A percentile compares a stretch with the other conserved stretches of the same genome.
These are phyloP conservation scores for Peterozyma xylosa DNA, from an alignment of 805 yeast species.

Conservation along the genomic window DNA sequence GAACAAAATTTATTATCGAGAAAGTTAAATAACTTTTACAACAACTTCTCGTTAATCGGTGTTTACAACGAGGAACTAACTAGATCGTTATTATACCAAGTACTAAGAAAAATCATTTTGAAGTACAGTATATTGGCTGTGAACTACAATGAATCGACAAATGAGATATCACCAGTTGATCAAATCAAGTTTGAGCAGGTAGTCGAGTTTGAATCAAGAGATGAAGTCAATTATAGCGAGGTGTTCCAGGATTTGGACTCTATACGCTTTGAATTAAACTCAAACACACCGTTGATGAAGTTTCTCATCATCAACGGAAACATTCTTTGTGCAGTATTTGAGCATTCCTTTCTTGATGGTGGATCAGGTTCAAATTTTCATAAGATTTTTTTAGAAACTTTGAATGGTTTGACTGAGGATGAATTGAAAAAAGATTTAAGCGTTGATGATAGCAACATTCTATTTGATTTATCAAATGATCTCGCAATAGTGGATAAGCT, in stretches of 20 bases:
- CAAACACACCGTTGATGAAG: constrained; percentile 2
- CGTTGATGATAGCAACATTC: constrained; percentile 13
- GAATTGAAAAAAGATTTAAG: constrained; percentile 19
- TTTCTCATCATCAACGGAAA: constrained; percentile 1
- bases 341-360: constrained; percentile 6
- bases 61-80: constrained; percentile 2
- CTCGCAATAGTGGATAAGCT: neutral
- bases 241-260: constrained; percentile 3
- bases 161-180: constrained; percentile 1
- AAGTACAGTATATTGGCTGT: neutral
- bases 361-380: constrained; percentile 7
- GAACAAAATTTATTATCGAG: constrained; percentile 4
- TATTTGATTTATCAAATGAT: constrained; percentile 3
- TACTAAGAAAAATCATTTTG: constrained; percentile 4
- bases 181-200: constrained; percentile 2
- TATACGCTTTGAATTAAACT: constrained; percentile 1
- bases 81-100: neutral
- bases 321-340: constrained; percentile 1
- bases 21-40: constrained; percentile 3
- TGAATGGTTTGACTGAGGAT: constrained; percentile 21
- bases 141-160: constrained; percentile 2
- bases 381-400: constrained; percentile 18
- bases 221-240: neutral
- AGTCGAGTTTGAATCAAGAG: neutral
- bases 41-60: constrained; percentile 3